Conservation (phyloP, 2,329 filamentous ascomycete genomes). For the Beauveria medogensis region DNA sequence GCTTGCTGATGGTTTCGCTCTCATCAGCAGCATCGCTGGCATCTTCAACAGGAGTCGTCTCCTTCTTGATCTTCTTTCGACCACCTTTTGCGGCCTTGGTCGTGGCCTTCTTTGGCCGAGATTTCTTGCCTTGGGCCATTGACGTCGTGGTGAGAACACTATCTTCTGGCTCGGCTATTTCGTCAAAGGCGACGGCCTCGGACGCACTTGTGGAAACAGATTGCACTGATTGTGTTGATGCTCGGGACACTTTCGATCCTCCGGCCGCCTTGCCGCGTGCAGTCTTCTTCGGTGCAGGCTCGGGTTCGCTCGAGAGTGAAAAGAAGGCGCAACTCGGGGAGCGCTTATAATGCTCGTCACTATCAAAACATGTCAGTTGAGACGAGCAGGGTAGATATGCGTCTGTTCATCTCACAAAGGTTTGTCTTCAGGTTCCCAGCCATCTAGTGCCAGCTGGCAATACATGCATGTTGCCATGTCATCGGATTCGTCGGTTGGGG, state of each 20-base stretch:
- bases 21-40: slow-evolving; percentile 22
- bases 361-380: slow-evolving; percentile 29
- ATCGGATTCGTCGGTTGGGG: slow-evolving; percentile 71
- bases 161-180: slow-evolving; percentile 45
- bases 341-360: slow-evolving; percentile 77
- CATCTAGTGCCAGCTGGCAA: slow-evolving; percentile 81
- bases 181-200: slow-evolving; percentile 41
- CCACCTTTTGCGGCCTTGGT: slow-evolving; percentile 38
- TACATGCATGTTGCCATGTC: slow-evolving; percentile 90
- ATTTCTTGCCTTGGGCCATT: slow-evolving; percentile 40
- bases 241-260: slow-evolving; percentile 61
- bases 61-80: slow-evolving; percentile 39
- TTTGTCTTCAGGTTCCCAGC: slow-evolving; percentile 90
- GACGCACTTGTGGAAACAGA: slow-evolving; percentile 44
- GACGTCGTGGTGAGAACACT: slow-evolving; percentile 53
- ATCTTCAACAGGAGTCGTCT: slow-evolving; percentile 32
- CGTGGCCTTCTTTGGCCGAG: slow-evolving; percentile 43
- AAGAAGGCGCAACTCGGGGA: slow-evolving; percentile 81
- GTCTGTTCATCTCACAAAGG: slow-evolving; percentile 55
- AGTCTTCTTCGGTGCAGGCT: slow-evolving; percentile 46
- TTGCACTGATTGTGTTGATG: slow-evolving; percentile 53
- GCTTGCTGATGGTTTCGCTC: slow-evolving; percentile 17
- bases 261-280: slow-evolving; percentile 44
- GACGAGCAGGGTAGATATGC: background rate
- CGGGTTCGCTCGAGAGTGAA: slow-evolving; percentile 51